Conservation (phyloP, 176 grass and related monocot species). For the Pontederia crassipes region DNA sequence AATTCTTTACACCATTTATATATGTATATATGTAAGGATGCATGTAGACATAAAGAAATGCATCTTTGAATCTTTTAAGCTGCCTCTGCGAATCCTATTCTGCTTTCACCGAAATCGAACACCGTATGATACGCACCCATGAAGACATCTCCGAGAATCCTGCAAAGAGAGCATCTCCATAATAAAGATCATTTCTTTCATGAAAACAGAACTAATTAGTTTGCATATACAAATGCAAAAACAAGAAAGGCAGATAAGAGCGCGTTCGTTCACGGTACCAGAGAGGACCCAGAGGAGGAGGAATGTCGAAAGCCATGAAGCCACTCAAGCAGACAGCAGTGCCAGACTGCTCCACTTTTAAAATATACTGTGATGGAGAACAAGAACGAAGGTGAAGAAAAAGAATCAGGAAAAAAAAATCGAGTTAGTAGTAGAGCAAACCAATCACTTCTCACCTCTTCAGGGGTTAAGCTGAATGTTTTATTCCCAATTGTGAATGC, state of each 20-base stretch:
- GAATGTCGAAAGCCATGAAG: slow-evolving; percentile 88
- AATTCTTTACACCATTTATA: no score
- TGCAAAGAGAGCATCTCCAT: slow-evolving; percentile 12
- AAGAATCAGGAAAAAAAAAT: background rate
- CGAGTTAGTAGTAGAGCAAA: background rate
- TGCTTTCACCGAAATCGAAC: slow-evolving; percentile 73
- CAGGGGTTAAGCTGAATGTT: slow-evolving; percentile 58
- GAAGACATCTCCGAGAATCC: slow-evolving; percentile 99
- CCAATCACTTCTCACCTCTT: slow-evolving; percentile 42
- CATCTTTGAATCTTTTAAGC: slow-evolving; percentile 25
- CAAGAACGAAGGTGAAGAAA: background rate
- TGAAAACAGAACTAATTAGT: background rate
- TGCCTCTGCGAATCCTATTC: slow-evolving; percentile 66
- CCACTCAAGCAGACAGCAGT: slow-evolving; percentile 78
- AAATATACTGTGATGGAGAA: slow-evolving; percentile 49
- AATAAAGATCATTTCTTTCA: background rate
- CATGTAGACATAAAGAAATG: background rate
- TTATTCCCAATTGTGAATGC: slow-evolving; percentile 69
- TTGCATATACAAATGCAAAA: background rate
- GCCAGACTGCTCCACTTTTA: slow-evolving; percentile 57
- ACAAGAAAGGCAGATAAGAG: background rate
- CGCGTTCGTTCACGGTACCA: slow-evolving; percentile 30
- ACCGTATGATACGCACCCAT: slow-evolving; percentile 94
- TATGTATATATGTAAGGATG: background rate
- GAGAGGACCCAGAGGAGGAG: slow-evolving; percentile 60